Percentiles rank a stretch among this genome's conserved stretches.
Conservation (phyloP, 768 basidiomycete genomes). For the Goffeauzyma gilvescens region DNA sequence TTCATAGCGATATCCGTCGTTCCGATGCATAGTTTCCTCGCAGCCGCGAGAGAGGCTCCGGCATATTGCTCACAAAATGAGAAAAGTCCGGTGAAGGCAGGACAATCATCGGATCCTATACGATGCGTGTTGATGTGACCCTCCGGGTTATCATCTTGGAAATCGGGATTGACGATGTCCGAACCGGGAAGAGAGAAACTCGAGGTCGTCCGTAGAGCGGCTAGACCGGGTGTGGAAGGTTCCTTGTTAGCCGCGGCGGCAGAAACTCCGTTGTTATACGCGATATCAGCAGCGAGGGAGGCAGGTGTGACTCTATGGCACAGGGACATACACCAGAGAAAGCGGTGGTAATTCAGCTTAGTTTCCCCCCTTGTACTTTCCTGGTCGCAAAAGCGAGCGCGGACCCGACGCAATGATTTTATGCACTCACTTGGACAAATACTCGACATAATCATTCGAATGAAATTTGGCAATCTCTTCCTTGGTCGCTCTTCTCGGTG, state of each 20-base stretch:
- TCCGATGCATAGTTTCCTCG: conserved; percentile 65
- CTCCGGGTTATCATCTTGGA: conserved; percentile 1
- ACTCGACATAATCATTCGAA: conserved; percentile 87
- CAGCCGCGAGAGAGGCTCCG: conserved; percentile 76
- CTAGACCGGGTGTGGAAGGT: neutral
- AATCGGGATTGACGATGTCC: neutral
- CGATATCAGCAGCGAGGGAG: conserved; percentile 4
- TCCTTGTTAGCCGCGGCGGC: too few species aligned
- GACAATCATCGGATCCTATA: conserved; percentile 56
- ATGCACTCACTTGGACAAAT: conserved; percentile 61
- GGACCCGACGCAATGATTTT: too few species aligned
- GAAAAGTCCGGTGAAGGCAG: conserved; percentile 84
- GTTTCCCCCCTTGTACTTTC: too few species aligned
- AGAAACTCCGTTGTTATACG: neutral
- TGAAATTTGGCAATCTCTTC: conserved; percentile 81
- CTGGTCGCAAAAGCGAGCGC: too few species aligned
- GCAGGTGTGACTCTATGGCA: conserved; percentile 3
- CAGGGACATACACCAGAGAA: neutral
- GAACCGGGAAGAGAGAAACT: too few species aligned
- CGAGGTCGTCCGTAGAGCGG: too few species aligned
- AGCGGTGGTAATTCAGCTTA: too few species aligned
- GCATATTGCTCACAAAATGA: conserved; percentile 88
- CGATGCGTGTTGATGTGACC: conserved; percentile 8
- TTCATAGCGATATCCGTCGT: conserved; percentile 92
- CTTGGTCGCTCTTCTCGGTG: conserved; percentile 70